Percentiles rank a stretch among this genome's conserved stretches.
Evolutionary conservation across 176 grass and related monocot species (phyloP).

Genomic region (Melocanna baccifera): DNA sequence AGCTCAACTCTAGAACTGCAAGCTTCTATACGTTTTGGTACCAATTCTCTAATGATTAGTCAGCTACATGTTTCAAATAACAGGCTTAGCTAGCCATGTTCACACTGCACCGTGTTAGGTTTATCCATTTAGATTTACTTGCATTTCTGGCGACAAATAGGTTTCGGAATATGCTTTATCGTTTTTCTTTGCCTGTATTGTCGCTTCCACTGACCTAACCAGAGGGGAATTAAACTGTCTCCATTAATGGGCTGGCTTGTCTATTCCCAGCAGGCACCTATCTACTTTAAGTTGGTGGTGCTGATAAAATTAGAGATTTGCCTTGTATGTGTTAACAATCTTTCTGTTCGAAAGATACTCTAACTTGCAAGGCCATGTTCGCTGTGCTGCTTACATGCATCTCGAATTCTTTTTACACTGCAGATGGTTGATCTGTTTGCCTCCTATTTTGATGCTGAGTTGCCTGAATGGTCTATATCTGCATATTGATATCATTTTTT

Average conservation of each 20-base stretch:
- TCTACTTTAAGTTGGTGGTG: background rate
- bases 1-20: background rate
- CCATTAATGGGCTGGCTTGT: constrained; percentile 3
- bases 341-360: background rate
- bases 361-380: background rate
- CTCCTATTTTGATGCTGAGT: background rate
- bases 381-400: background rate
- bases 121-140: constrained; percentile 7
- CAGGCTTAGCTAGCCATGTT: background rate
- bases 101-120: background rate
- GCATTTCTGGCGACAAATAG: constrained; percentile 14
- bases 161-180: background rate
- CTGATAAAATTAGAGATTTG: background rate
- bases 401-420: background rate
- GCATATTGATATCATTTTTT: background rate
- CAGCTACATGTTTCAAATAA: background rate
- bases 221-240: background rate
- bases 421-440: background rate
- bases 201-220: background rate
- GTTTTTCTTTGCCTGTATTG: background rate
- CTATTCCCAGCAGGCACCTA: background rate
- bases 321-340: background rate
- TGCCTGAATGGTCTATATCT: background rate
- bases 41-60: background rate
- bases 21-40: constrained; percentile 3